Evolutionary conservation across 2,329 filamentous ascomycete genomes (phyloP), one percentile per base, ranked within the genome.

Genomic region (Hymenoscyphus albidus): DNA sequence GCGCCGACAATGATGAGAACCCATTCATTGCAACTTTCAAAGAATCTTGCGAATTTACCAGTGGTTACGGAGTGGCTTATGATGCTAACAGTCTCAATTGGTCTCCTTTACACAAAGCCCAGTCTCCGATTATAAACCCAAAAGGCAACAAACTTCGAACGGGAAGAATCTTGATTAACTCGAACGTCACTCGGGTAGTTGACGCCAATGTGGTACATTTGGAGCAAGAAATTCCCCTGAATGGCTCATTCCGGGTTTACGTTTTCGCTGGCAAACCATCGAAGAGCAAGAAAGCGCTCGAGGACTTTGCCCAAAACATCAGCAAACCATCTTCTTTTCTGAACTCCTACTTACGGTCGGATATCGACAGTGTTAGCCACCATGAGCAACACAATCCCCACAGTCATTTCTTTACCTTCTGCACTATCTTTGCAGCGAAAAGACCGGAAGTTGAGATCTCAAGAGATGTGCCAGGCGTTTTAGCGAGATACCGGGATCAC

Each of bases 1-100:
- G 74, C 3, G 61, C 64, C 1, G 69, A 66, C 5, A 74, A 75
- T 3, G 81, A 86, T 58, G 88, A 91, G 65, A 93, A 93, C 73
- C 87, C 90, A 12, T 97, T 97, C 75, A 86, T 96, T 74, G 89
- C 89, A 79, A 92, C 89, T 0, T 97, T 97, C 82, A 97, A 97
- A 76, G 91, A 91, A 64, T 87, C 88, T 38, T 97, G 93, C 80
- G 92, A 95, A 74, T 96, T 97, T 77, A 97, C 93, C 12, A 93
- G 90, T 69, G 93, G 93, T 64, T 97, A 96, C 75, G 93, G 93
- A 66, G 92, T 97, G 27, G 89, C 88, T 38, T 97, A 97, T 80
- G 84, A 88, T 69, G 83, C 90, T 62, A 97, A 96, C 77, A 78
- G 85, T 38, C 83, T 96, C 77, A 97, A 96, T 79, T 96, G 92